Percentiles rank a stretch among this genome's conserved stretches.
phyloP scores from a whole-genome alignment of 2,329 filamentous ascomycete genomes.

The Thielaviopsis cerberus region DNA sequence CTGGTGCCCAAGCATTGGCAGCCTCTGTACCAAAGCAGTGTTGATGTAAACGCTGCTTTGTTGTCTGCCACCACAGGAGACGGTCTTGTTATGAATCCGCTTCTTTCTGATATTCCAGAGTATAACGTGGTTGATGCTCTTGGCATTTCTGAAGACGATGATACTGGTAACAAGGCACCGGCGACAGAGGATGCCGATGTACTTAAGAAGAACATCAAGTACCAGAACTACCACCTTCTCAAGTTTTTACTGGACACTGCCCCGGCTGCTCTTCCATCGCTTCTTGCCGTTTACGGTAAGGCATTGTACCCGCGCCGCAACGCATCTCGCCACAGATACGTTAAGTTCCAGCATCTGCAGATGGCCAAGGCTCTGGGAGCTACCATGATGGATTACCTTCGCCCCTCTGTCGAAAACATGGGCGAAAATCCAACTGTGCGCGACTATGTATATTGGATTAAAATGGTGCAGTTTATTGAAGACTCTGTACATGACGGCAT shows the following conservation, averaged over 20 bases:
- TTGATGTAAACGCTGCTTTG: background rate
- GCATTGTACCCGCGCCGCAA: constrained; percentile 56
- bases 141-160: constrained; percentile 16
- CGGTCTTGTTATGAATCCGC: background rate
- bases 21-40: constrained; percentile 16
- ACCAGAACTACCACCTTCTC: constrained; percentile 59
- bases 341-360: constrained; percentile 33
- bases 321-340: constrained; percentile 35
- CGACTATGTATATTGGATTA: constrained; percentile 64
- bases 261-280: constrained; percentile 60
- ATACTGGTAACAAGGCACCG: constrained; percentile 8
- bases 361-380: constrained; percentile 50
- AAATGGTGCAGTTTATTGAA: constrained; percentile 58
- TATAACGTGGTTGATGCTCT: constrained; percentile 10
- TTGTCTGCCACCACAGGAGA: constrained; percentile 5
- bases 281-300: constrained; percentile 74
- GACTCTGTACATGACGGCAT: constrained; percentile 57
- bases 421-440: constrained; percentile 31
- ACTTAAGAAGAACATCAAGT: constrained; percentile 20
- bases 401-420: constrained; percentile 24
- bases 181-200: background rate
- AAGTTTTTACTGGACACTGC: constrained; percentile 61
- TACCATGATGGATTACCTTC: constrained; percentile 49
- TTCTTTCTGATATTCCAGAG: constrained; percentile 6
- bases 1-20: constrained; percentile 53